A percentile compares a stretch with the other conserved stretches of the same genome.
Evolutionary conservation across 257 asterid genomes (phyloP).

Genomic region (Capsicum baccatum): DNA sequence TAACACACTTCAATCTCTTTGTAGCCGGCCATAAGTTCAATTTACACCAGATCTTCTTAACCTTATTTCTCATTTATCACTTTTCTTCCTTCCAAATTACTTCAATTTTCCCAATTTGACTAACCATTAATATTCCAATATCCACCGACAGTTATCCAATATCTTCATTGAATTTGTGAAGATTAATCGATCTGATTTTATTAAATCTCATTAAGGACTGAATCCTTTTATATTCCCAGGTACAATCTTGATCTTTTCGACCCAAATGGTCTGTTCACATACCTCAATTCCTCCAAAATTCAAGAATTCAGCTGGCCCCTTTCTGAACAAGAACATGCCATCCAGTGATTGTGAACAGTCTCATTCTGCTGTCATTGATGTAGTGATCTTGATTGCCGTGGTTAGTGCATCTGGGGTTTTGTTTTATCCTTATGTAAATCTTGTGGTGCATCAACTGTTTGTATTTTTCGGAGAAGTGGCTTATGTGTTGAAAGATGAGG

Average conservation of each 20-base stretch:
- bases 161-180: conserved; percentile 21
- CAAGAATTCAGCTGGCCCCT: conserved; percentile 55
- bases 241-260: conserved; percentile 34
- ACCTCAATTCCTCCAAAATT: conserved; percentile 53
- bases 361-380: conserved; percentile 67
- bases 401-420: conserved; percentile 66
- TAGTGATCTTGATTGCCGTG: conserved; percentile 73
- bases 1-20: conserved; percentile 29
- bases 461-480: conserved; percentile 60
- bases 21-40: conserved; percentile 36
- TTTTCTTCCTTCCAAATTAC: conserved; percentile 40
- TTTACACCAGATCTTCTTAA: conserved; percentile 35
- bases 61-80: conserved; percentile 31
- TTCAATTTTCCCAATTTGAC: not conserved
- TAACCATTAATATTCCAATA: not conserved
- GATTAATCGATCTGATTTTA: conserved; percentile 43
- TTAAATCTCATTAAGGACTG: conserved; percentile 29
- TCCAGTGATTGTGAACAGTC: conserved; percentile 64
- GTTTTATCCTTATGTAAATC: conserved; percentile 62
- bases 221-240: conserved; percentile 29
- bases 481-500: conserved; percentile 65
- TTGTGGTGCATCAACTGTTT: conserved; percentile 41
- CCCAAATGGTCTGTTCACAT: conserved; percentile 83
- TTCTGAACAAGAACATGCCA: conserved; percentile 44
- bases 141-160: not conserved